Conservation (phyloP, 225 moss, liverwort and hornwort species). For the Ulota crispa region DNA sequence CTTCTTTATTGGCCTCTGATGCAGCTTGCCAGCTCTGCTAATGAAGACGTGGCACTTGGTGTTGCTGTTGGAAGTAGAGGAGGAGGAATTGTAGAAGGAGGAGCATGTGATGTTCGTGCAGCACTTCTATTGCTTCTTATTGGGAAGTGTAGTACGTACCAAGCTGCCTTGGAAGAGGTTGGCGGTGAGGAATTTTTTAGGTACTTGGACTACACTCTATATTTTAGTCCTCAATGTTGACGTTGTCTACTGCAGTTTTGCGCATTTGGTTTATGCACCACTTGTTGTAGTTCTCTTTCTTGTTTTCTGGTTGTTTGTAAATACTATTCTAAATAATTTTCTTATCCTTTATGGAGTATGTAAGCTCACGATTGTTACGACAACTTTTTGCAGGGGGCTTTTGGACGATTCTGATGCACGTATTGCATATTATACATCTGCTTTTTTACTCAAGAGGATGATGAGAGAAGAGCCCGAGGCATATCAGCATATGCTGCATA, state of each 20-base stretch:
- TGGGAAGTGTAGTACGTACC: conserved; percentile 93
- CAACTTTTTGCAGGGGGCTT: conserved; percentile 59
- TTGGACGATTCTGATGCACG: conserved; percentile 97
- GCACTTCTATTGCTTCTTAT: conserved; percentile 89
- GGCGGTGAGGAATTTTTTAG: conserved; percentile 99
- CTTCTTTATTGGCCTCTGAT: conserved; percentile 98
- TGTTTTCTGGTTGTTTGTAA: neutral
- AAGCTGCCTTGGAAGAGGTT: conserved; percentile 94
- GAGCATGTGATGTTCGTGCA: conserved; percentile 91
- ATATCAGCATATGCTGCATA: conserved; percentile 99
- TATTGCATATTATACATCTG: conserved; percentile 94
- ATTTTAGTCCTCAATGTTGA: neutral
- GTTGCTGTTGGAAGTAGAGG: conserved; percentile 96
- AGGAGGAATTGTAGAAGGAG: conserved; percentile 89
- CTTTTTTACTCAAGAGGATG: conserved; percentile 94
- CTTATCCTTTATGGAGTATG: neutral
- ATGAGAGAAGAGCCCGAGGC: conserved; percentile 92
- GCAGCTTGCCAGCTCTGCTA: conserved; percentile 91
- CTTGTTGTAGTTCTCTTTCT: neutral
- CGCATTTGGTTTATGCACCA: neutral
- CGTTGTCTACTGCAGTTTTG: neutral
- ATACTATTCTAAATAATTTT: neutral
- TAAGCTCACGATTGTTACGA: neutral
- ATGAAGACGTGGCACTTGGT: conserved; percentile 89
- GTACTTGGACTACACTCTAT: conserved; percentile 34